These are phyloP conservation scores for Flaveria sonorensis DNA, from an alignment of 129 eudicot species.

Conservation along the genomic window DNA sequence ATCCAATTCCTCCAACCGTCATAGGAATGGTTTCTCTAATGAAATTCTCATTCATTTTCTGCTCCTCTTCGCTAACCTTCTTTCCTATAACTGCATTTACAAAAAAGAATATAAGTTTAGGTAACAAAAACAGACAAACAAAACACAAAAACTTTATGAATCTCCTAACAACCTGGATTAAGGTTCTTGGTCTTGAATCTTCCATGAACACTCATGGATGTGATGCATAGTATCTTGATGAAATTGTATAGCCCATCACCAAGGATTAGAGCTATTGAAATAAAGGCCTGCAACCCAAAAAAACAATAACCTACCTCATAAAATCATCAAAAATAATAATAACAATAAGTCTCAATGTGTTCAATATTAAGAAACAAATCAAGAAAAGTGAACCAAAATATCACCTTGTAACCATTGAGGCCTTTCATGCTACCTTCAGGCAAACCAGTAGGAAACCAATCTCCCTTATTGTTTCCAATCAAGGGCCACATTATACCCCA, in stretches of 20 bases:
- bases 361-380: conserved; percentile 1
- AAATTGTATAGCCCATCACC: conserved; percentile 87
- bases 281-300: conserved; percentile 55
- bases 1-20: conserved; percentile 64
- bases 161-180: conserved; percentile 34
- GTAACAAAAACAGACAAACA: conserved; percentile 13
- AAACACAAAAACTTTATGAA: not conserved
- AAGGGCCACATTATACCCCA: conserved; percentile 99
- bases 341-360: conserved; percentile 4
- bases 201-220: conserved; percentile 48
- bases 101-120: conserved; percentile 4
- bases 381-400: conserved; percentile 10
- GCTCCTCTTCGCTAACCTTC: conserved; percentile 34
- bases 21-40: conserved; percentile 65
- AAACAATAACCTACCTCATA: conserved; percentile 12
- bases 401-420: conserved; percentile 84
- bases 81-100: conserved; percentile 25
- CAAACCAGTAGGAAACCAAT: conserved; percentile 64
- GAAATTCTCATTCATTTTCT: conserved; percentile 55
- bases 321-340: not conserved
- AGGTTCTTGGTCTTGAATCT: conserved; percentile 44
- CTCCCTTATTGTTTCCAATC: conserved; percentile 53
- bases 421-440: conserved; percentile 80
- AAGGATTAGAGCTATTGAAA: conserved; percentile 73
- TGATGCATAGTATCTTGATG: conserved; percentile 54